These are phyloP conservation scores for Pichia cephalocereana DNA, from an alignment of 805 yeast genomes.

Conservation along the genomic window DNA sequence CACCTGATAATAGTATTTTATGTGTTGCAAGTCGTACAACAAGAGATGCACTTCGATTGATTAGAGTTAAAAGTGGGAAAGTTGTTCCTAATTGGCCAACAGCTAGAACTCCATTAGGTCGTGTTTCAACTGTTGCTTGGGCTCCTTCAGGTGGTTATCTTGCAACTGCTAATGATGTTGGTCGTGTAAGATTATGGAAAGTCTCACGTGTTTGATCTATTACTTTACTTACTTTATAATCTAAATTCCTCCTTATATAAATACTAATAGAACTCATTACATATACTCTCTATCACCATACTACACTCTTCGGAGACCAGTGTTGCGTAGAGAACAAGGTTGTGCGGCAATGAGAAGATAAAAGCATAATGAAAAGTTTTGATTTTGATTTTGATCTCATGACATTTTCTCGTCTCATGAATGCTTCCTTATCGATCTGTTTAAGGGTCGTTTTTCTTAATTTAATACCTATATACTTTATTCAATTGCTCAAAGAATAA, in stretches of 20 bases:
- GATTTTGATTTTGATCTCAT: too few species aligned
- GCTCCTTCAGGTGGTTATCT: constrained; percentile 76
- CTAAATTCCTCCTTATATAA: too few species aligned
- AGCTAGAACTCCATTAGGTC: constrained; percentile 92
- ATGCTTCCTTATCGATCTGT: too few species aligned
- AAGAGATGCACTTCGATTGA: constrained; percentile 77
- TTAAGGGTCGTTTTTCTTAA: too few species aligned
- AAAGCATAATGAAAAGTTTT: too few species aligned
- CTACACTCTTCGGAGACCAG: background rate
- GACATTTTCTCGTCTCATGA: too few species aligned
- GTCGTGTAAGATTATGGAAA: constrained; percentile 83
- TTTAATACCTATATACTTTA: too few species aligned
- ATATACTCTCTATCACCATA: background rate
- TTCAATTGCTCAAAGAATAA: too few species aligned
- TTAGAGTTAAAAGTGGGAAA: constrained; percentile 79
- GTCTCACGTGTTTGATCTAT: constrained; percentile 20
- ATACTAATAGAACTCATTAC: too few species aligned
- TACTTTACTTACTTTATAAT: too few species aligned
- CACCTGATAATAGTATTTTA: constrained; percentile 82
- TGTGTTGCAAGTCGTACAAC: constrained; percentile 79
- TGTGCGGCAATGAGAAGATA: too few species aligned
- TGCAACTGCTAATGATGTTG: constrained; percentile 85
- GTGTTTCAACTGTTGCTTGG: constrained; percentile 72
- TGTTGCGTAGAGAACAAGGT: background rate
- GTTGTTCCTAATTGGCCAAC: constrained; percentile 97